phyloP scores from a whole-genome alignment of 2,329 filamentous ascomycete genomes.

The Xylariomycetidae sp. region DNA sequence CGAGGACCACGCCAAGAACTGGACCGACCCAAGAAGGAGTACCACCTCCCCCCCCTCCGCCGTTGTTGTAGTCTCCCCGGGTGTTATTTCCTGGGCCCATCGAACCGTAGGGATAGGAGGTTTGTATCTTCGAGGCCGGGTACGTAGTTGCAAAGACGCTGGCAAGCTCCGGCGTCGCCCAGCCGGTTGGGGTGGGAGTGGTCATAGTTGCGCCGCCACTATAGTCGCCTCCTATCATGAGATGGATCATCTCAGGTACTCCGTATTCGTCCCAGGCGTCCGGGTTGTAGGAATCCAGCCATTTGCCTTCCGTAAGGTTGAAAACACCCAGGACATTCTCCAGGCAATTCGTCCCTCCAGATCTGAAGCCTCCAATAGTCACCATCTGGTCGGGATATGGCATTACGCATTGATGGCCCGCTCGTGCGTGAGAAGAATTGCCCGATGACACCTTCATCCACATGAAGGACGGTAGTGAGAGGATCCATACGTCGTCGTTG shows the following conservation, averaged over 20 bases:
- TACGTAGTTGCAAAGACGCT: constrained; percentile 52
- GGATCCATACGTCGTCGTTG: constrained; percentile 70
- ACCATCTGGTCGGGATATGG: constrained; percentile 78
- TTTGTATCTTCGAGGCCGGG: constrained; percentile 47
- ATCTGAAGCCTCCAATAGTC: constrained; percentile 60
- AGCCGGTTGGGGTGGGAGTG: constrained; percentile 53
- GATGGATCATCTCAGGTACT: constrained; percentile 59
- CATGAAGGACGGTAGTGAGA: constrained; percentile 73
- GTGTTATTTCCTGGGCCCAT: constrained; percentile 23
- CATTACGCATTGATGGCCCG: constrained; percentile 69
- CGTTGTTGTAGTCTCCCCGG: constrained; percentile 11
- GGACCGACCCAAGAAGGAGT: constrained; percentile 54
- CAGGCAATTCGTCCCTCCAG: constrained; percentile 36
- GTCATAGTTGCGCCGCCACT: constrained; percentile 65
- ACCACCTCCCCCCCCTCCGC: constrained; percentile 24
- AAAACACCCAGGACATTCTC: constrained; percentile 55
- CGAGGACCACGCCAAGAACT: constrained; percentile 56
- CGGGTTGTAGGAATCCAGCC: constrained; percentile 66
- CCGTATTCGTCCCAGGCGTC: constrained; percentile 57
- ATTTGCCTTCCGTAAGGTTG: constrained; percentile 63
- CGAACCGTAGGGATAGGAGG: constrained; percentile 54
- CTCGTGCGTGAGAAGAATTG: constrained; percentile 47
- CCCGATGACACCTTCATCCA: constrained; percentile 57
- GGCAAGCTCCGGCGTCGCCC: constrained; percentile 42
- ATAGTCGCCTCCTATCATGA: constrained; percentile 60